A percentile compares a stretch with the other conserved stretches of the same genome.
Conservation (phyloP, 148 eudicot species). For the Fagopyrum esculentum region DNA sequence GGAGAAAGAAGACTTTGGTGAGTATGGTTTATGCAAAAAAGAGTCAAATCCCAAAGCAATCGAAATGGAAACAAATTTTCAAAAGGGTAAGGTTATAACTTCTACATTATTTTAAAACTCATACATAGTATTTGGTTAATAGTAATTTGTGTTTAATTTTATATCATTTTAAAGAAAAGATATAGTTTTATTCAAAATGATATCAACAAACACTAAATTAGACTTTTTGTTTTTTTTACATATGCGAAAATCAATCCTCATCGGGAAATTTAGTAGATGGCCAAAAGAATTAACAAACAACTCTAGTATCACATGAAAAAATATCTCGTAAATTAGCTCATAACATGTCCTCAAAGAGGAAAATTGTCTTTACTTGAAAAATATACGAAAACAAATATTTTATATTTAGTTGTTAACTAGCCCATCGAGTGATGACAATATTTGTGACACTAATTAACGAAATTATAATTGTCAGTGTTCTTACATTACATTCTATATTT, state of each 20-base stretch:
- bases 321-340: not conserved
- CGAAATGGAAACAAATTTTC: not conserved
- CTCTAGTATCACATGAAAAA: not conserved
- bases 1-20: not conserved
- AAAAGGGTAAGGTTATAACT: not conserved
- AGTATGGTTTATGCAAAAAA: too few species aligned
- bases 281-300: not conserved
- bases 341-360: not conserved
- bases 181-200: not conserved
- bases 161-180: not conserved
- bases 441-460: not conserved
- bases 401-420: too few species aligned
- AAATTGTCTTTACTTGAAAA: not conserved
- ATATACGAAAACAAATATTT: not conserved
- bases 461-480: not conserved
- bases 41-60: not conserved
- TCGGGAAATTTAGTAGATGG: not conserved
- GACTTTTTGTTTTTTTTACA: not conserved
- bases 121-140: not conserved
- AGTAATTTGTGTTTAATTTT: not conserved
- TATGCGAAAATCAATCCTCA: not conserved
- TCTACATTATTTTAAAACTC: not conserved
- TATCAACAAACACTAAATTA: not conserved
- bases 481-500: not conserved
- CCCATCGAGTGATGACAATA: not conserved